Evolutionary conservation across 106 monocot species (phyloP).

Genomic region (Amphibolis antarctica): DNA sequence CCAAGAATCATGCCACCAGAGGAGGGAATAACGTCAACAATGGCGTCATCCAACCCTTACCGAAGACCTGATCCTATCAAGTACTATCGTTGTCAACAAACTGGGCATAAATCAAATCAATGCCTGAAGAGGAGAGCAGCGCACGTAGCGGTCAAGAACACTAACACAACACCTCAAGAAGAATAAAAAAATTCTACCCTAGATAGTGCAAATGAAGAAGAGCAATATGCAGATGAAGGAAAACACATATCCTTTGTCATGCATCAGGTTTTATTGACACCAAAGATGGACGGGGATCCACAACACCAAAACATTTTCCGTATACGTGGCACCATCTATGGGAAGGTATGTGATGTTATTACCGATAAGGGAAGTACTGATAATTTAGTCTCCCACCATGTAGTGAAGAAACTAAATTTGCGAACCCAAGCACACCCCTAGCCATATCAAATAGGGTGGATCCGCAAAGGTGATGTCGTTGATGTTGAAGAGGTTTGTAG

Average conservation of each 20-base stretch:
- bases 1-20: not conserved
- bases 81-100: not conserved
- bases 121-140: not conserved
- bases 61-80: not conserved
- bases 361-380: conserved; percentile 7
- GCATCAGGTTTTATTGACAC: not conserved
- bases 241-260: not conserved
- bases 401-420: not conserved
- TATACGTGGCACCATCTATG: not conserved
- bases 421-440: not conserved
- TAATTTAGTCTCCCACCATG: not conserved
- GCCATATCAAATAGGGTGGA: conserved; percentile 2
- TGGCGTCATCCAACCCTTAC: not conserved
- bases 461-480: not conserved
- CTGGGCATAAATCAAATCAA: not conserved
- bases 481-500: not conserved
- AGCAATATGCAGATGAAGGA: not conserved
- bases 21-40: not conserved
- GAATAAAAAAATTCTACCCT: not conserved
- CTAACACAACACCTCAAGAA: too few species aligned
- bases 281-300: not conserved
- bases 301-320: not conserved
- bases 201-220: not conserved
- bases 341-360: not conserved
- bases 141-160: not conserved